Percentiles rank a stretch among this genome's conserved stretches.
phyloP scores from a whole-genome alignment of 2,329 filamentous ascomycete genomes.

The Fusarium solani-melongenae region DNA sequence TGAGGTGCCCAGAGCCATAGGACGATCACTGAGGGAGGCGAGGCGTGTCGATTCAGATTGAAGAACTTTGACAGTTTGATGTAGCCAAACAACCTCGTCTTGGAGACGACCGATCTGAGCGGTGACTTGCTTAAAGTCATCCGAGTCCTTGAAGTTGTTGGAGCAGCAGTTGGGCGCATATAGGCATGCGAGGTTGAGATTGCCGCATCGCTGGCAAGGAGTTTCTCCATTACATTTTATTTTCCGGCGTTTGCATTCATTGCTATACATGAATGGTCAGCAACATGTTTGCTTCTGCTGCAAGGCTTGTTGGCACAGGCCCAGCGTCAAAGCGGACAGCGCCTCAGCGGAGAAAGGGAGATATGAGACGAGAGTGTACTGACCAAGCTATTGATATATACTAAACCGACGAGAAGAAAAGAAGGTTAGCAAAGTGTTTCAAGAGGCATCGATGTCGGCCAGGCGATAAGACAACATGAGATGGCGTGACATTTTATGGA shows the following conservation, averaged over 20 bases:
- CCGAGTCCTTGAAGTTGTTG: slow-evolving; percentile 90
- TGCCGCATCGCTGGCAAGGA: slow-evolving; percentile 74
- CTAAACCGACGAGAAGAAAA: slow-evolving; percentile 43
- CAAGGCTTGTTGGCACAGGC: not conserved
- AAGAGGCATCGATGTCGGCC: not conserved
- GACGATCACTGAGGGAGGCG: slow-evolving; percentile 56
- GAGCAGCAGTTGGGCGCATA: slow-evolving; percentile 75
- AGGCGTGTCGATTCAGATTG: slow-evolving; percentile 64
- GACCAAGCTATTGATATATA: slow-evolving; percentile 73
- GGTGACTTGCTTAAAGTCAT: slow-evolving; percentile 87
- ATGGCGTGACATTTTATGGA: not conserved
- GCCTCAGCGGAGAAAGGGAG: not conserved
- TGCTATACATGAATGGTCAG: slow-evolving; percentile 55
- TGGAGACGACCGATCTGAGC: slow-evolving; percentile 80
- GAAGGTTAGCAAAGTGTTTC: slow-evolving; percentile 30
- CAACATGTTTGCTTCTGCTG: not conserved
- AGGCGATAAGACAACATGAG: not conserved
- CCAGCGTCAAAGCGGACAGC: not conserved
- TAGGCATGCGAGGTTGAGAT: slow-evolving; percentile 73
- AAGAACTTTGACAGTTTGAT: slow-evolving; percentile 76
- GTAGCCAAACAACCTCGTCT: slow-evolving; percentile 84
- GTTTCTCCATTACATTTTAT: slow-evolving; percentile 80
- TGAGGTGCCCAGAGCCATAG: slow-evolving; percentile 48
- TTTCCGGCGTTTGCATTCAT: slow-evolving; percentile 80
- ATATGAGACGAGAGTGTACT: slow-evolving; percentile 39